Evolutionary conservation across 1,284 basidiomycete species (phyloP).

Genomic region (Porogramme epimiltina): DNA sequence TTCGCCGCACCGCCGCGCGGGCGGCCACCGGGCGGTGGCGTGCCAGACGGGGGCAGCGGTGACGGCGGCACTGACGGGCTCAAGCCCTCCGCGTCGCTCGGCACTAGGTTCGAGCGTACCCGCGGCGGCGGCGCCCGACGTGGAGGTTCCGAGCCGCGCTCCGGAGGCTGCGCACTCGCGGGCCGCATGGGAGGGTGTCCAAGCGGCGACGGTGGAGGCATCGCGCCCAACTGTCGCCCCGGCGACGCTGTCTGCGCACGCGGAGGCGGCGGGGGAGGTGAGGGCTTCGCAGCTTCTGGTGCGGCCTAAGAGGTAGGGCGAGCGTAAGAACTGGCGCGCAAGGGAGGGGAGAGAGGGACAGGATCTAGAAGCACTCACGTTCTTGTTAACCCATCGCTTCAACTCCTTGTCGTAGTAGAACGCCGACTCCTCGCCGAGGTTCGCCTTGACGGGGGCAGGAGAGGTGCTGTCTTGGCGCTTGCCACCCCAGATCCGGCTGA

Average conservation of each 20-base stretch:
- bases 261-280: constrained; percentile 66
- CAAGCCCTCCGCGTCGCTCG: constrained; percentile 40
- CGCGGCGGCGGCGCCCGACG: constrained; percentile 55
- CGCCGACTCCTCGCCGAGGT: constrained; percentile 88
- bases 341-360: neutral
- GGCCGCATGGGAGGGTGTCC: constrained; percentile 58
- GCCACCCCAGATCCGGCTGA: constrained; percentile 68
- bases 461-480: constrained; percentile 52
- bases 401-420: constrained; percentile 96
- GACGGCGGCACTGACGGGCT: constrained; percentile 25
- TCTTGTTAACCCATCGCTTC: constrained; percentile 97
- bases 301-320: constrained; percentile 51
- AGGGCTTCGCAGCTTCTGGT: constrained; percentile 47
- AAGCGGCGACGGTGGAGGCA: constrained; percentile 26
- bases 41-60: constrained; percentile 36
- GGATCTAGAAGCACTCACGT: constrained; percentile 48
- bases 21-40: constrained; percentile 47
- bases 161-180: constrained; percentile 54
- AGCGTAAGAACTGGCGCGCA: too few species aligned
- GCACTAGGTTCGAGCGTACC: constrained; percentile 66
- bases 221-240: constrained; percentile 36
- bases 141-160: constrained; percentile 52
- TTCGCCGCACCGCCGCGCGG: constrained; percentile 69
- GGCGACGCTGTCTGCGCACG: constrained; percentile 85
- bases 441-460: constrained; percentile 82